These are phyloP conservation scores for Xylariaceae sp. DNA, from an alignment of 2,329 filamentous ascomycete genomes.

Conservation along the genomic window DNA sequence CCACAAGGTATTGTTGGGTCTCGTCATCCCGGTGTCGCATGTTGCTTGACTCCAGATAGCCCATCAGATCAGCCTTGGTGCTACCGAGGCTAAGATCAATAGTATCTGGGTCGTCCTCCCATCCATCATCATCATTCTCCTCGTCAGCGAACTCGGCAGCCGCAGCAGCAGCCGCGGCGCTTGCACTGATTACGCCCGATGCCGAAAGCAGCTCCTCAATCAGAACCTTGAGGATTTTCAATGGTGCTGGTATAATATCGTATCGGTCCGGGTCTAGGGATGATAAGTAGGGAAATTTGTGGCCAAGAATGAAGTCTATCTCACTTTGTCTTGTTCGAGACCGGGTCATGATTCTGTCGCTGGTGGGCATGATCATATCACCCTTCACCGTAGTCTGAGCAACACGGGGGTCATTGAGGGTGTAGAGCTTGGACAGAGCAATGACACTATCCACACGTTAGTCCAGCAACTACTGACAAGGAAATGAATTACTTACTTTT, in stretches of 20 bases:
- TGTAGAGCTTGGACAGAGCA: slow-evolving; percentile 87
- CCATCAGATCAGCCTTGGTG: slow-evolving; percentile 77
- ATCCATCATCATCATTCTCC: slow-evolving; percentile 74
- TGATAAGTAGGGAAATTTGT: slow-evolving; percentile 13
- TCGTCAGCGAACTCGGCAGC: slow-evolving; percentile 56
- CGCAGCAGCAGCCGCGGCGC: slow-evolving; percentile 60
- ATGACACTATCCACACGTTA: slow-evolving; percentile 64
- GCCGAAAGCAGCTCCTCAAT: slow-evolving; percentile 87
- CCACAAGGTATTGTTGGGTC: slow-evolving; percentile 77
- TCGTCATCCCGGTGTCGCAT: slow-evolving; percentile 79
- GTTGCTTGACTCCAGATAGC: slow-evolving; percentile 60
- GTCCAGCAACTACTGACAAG: slow-evolving; percentile 11
- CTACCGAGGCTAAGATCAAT: slow-evolving; percentile 71
- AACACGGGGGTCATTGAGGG: slow-evolving; percentile 78
- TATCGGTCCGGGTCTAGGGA: slow-evolving; percentile 75
- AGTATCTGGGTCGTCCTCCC: slow-evolving; percentile 80
- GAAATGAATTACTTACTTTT: slow-evolving; percentile 67
- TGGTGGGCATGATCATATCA: slow-evolving; percentile 78
- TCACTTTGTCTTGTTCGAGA: slow-evolving; percentile 82
- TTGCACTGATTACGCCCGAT: slow-evolving; percentile 60
- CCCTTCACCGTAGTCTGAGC: slow-evolving; percentile 82
- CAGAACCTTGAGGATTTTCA: slow-evolving; percentile 96
- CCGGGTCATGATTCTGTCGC: slow-evolving; percentile 87
- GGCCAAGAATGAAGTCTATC: slow-evolving; percentile 23
- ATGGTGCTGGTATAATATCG: slow-evolving; percentile 78